Evolutionary conservation across 176 grass and related monocot genomes (phyloP), one percentile per base, ranked within the genome.

Genomic region (Leersia perrieri): DNA sequence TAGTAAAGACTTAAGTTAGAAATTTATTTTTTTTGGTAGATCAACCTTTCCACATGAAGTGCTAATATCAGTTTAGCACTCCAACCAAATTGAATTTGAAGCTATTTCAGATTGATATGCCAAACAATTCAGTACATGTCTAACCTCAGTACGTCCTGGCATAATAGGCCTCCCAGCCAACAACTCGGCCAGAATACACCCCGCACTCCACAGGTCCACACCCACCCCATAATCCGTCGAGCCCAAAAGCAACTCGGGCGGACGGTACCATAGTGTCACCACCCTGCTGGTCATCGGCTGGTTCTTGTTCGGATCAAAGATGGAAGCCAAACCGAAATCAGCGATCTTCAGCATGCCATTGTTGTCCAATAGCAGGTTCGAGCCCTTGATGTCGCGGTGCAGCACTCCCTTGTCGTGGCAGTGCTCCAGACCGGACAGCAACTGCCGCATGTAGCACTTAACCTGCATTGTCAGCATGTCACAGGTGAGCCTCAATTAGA

Each of bases 101-200:
- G 66, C 38, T 10, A 65, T 25, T 41, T 14, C 29, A 81, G 31
- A 77, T 23, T 35, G 80, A 81, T 15, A 68, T 68, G 1, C 41
- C 4, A 13, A 9, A 38, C 33, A 80, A 18, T 45, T 33, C 49
- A 79, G n/a, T n/a, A n/a, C 20, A 41, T 18, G 28, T 34, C 83
- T 67, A 89, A 94, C 92, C 92, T 94, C 92, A 33, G 92, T 94
- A 77, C 92, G 85, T n/a, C 92, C 92, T 72, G 92, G 92, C 92
- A 94, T 91, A 70, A 94, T 89, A 76, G 92, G 92, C 78, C 90
- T 94, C 36, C 92, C 92, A 82, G 92, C 83, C 60, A 94, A 77
- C 70, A 94, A 84, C 68, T 94, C 92, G 0, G 92, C 89, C 26
- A 94, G 82, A 67, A 94, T 94, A 75, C 92, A 94, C 70, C 92